Conservation (phyloP, 345 rosid species). For the Melastoma malabathricum region DNA sequence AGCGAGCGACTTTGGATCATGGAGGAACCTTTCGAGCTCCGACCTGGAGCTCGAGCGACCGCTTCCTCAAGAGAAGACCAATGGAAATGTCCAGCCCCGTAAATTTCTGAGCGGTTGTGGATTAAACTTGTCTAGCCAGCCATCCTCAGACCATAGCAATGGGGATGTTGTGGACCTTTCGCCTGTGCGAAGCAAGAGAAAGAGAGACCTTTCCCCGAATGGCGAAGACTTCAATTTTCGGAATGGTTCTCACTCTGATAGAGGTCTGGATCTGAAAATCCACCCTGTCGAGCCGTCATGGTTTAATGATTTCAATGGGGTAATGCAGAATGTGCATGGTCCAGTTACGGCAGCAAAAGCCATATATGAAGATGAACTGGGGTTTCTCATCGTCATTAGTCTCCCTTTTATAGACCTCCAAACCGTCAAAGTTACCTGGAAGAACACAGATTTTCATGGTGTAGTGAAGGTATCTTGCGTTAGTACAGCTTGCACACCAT, state of each 20-base stretch:
- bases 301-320: slow-evolving; percentile 32
- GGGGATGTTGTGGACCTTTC: slow-evolving; percentile 28
- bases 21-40: slow-evolving; percentile 34
- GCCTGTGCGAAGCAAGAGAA: slow-evolving; percentile 23
- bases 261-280: slow-evolving; percentile 12
- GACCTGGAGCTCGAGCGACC: slow-evolving; percentile 35
- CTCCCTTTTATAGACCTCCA: slow-evolving; percentile 66
- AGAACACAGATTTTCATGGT: slow-evolving; percentile 52
- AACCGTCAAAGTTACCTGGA: slow-evolving; percentile 82
- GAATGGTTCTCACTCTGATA: slow-evolving; percentile 9
- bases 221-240: slow-evolving; percentile 9
- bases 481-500: slow-evolving; percentile 66
- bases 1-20: slow-evolving; percentile 34
- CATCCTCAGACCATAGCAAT: slow-evolving; percentile 19
- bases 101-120: slow-evolving; percentile 33
- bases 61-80: slow-evolving; percentile 8
- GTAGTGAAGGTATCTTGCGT: slow-evolving; percentile 69
- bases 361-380: slow-evolving; percentile 65
- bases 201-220: slow-evolving; percentile 23
- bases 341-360: slow-evolving; percentile 83
- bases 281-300: slow-evolving; percentile 22
- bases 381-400: slow-evolving; percentile 56
- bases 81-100: slow-evolving; percentile 6
- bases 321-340: slow-evolving; percentile 33
- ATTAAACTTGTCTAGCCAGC: slow-evolving; percentile 30